Evolutionary conservation across 345 rosid genomes (phyloP), one percentile per base, ranked within the genome.

Genomic region (Viola odorata): DNA sequence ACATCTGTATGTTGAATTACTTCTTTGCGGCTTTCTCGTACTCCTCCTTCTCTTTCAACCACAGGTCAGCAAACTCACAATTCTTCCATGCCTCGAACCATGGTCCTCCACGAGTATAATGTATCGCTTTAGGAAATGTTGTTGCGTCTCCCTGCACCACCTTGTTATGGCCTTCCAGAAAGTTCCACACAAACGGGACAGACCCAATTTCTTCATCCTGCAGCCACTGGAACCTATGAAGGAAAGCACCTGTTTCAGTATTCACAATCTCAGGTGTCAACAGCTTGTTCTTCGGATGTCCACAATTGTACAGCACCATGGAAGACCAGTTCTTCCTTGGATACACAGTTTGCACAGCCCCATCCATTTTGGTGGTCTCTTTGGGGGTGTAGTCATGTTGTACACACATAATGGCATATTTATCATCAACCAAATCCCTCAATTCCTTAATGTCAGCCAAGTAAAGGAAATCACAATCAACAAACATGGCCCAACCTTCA

Each of bases 311-410:
- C 60, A 94, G 69, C 54, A 94, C 99, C 99, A 94, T 94, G 0
- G 99, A 94, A 3, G 99, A 94, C 99, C 96, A 94, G 61, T 94
- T 94, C 90, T 94, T 94, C 77, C 99, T 82, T 0, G 95, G 99
- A 70, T 94, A 90, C 41, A 85, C 91, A 0, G 97, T 94, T 39
- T 94, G 99, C 39, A 88, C 92, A 0, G 91, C 96, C 40, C 99
- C 99, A 39, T 94, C 99, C 99, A 94, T 94, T 78, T 94, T 94
- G 0, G 91, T 88, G 62, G 91, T 82, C 73, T 90, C 97, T 63
- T 88, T 90, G 0, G 99, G 99, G 5, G 89, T 61, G 52, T 94
- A 94, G 16, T 94, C 97, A 48, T 94, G 99, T 53, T 94, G 97
- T 41, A 94, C 99, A 53, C 99, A 90, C 96, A 94, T 94, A 16